Percentiles rank a stretch among this genome's conserved stretches.
Conservation (phyloP, 2,329 filamentous ascomycete species). For the Pezicula radicicola region DNA sequence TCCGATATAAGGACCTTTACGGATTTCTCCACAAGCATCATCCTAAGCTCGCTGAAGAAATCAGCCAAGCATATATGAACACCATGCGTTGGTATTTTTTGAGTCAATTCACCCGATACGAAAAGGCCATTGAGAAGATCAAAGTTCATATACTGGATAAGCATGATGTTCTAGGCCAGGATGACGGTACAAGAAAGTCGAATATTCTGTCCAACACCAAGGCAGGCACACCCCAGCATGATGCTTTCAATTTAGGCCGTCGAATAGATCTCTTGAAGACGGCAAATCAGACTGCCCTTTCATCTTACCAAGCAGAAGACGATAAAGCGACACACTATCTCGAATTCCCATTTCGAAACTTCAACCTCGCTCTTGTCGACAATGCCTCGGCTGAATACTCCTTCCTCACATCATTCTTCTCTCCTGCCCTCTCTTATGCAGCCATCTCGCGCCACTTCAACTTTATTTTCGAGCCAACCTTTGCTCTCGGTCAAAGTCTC, state of each 20-base stretch:
- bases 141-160: slow-evolving; percentile 81
- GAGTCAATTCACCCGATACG: slow-evolving; percentile 87
- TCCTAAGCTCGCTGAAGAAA: slow-evolving; percentile 79
- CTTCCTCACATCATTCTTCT: slow-evolving; percentile 88
- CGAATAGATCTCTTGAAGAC: slow-evolving; percentile 79
- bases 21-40: slow-evolving; percentile 82
- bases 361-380: slow-evolving; percentile 90
- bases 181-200: slow-evolving; percentile 66
- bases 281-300: slow-evolving; percentile 70
- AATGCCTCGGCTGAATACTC: slow-evolving; percentile 95
- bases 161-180: slow-evolving; percentile 77
- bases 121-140: slow-evolving; percentile 77
- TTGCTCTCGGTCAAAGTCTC: slow-evolving; percentile 74
- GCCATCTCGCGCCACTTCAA: slow-evolving; percentile 79
- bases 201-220: slow-evolving; percentile 52
- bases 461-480: slow-evolving; percentile 86
- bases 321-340: slow-evolving; percentile 82
- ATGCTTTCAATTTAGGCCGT: slow-evolving; percentile 85
- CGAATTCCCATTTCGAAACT: slow-evolving; percentile 88
- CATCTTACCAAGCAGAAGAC: slow-evolving; percentile 89
- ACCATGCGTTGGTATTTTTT: slow-evolving; percentile 99
- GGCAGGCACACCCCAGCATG: slow-evolving; percentile 61
- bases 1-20: slow-evolving; percentile 86
- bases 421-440: slow-evolving; percentile 70
- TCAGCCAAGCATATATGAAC: slow-evolving; percentile 90